Evolutionary conservation across 352 stramenopile genomes (phyloP).

Genomic region (Pythium brachiatum): DNA sequence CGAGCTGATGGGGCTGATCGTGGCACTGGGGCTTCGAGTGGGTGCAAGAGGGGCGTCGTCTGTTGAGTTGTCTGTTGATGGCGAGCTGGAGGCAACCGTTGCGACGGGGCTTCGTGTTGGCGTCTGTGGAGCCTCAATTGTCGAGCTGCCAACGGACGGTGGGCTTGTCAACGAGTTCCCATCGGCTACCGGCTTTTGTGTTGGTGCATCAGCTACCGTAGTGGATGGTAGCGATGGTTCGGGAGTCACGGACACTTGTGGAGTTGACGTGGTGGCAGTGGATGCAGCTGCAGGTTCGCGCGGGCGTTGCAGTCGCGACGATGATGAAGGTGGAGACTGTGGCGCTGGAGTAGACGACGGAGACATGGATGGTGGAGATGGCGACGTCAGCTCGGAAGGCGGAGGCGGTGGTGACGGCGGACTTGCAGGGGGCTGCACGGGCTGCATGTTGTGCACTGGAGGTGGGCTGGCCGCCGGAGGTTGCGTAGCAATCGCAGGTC

Average conservation of each 20-base stretch:
- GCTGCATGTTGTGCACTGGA: background rate
- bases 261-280: background rate
- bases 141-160: no score
- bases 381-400: background rate
- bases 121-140: no score
- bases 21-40: no score
- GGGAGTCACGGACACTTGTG: background rate
- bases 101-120: background rate
- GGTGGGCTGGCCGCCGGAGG: background rate
- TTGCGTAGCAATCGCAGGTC: no score
- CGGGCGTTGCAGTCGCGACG: background rate
- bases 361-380: background rate
- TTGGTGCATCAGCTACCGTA: no score
- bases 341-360: background rate
- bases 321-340: background rate
- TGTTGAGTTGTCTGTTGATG: background rate
- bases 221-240: no score
- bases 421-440: background rate
- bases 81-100: background rate
- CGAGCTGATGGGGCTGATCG: no score
- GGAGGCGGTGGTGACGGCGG: background rate
- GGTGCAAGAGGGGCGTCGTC: background rate
- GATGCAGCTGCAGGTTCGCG: background rate
- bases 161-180: no score
- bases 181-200: no score